A percentile compares a stretch with the other conserved stretches of the same genome.
Evolutionary conservation across 805 yeast genomes (phyloP).

Genomic region (Wickerhamomyces strasburgensis): DNA sequence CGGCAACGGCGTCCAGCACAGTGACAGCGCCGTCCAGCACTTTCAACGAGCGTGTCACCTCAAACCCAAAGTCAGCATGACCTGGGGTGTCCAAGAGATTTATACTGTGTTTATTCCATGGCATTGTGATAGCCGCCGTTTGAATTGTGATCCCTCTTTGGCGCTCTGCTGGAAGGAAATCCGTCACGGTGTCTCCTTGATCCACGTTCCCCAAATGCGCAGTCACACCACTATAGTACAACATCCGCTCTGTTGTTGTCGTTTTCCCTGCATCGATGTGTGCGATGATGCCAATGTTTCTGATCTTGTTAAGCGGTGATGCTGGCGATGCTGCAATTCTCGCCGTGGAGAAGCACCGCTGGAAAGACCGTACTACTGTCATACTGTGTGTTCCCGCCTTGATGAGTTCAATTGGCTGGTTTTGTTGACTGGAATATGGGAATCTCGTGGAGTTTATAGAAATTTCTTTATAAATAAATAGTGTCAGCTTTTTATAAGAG

Average conservation of each 20-base stretch:
- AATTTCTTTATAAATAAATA: no score
- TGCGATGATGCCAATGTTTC: constrained; percentile 97
- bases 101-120: constrained; percentile 74
- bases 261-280: constrained; percentile 99
- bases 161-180: constrained; percentile 83
- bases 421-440: no score
- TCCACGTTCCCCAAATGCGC: constrained; percentile 87
- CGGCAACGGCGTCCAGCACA: constrained; percentile 91
- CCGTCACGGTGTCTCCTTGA: constrained; percentile 95
- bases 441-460: no score
- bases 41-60: constrained; percentile 82
- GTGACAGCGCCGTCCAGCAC: constrained; percentile 94
- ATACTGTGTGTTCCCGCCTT: neutral
- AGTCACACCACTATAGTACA: constrained; percentile 82
- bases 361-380: neutral
- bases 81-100: constrained; percentile 97
- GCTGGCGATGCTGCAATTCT: neutral
- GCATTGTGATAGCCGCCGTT: constrained; percentile 89
- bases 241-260: constrained; percentile 93
- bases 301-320: constrained; percentile 30
- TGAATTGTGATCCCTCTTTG: constrained; percentile 94
- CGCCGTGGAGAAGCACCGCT: constrained; percentile 3
- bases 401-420: no score
- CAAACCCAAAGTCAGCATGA: constrained; percentile 95
- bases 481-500: no score